Percentiles rank a stretch among this genome's conserved stretches.
Evolutionary conservation across 805 yeast genomes (phyloP).

Genomic region (Saturnispora halmiae): DNA sequence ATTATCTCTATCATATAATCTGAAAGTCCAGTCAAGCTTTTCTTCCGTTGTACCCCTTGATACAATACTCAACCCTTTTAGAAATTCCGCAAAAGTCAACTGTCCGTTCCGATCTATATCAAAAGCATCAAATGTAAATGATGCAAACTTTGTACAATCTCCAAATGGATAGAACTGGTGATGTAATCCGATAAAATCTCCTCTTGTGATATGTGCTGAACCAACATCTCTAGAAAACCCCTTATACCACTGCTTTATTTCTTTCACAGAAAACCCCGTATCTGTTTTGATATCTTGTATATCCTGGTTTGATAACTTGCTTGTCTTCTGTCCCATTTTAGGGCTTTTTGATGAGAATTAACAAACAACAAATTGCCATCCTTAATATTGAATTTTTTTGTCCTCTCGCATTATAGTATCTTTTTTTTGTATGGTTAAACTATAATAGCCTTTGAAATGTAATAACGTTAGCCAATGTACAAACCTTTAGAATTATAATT

Average conservation of each 20-base stretch:
- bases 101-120: constrained; percentile 73
- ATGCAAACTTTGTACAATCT: constrained; percentile 87
- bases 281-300: constrained; percentile 70
- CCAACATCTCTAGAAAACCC: constrained; percentile 95
- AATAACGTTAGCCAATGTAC: no score
- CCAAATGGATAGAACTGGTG: constrained; percentile 98
- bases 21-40: constrained; percentile 83
- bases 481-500: no score
- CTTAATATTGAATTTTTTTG: no score
- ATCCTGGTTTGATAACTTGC: constrained; percentile 87
- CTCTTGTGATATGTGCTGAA: constrained; percentile 73
- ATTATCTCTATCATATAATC: constrained; percentile 72
- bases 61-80: constrained; percentile 76
- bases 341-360: background rate
- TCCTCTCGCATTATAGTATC: no score
- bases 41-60: constrained; percentile 81
- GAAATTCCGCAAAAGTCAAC: constrained; percentile 88
- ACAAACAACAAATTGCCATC: no score
- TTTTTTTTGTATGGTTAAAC: no score
- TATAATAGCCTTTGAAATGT: no score
- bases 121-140: constrained; percentile 78
- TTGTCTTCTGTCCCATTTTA: constrained; percentile 87
- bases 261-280: constrained; percentile 87
- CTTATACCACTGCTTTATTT: constrained; percentile 96
- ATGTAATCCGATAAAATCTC: constrained; percentile 85